phyloP scores from a whole-genome alignment of 345 rosid genomes.

The Durio zibethinus region DNA sequence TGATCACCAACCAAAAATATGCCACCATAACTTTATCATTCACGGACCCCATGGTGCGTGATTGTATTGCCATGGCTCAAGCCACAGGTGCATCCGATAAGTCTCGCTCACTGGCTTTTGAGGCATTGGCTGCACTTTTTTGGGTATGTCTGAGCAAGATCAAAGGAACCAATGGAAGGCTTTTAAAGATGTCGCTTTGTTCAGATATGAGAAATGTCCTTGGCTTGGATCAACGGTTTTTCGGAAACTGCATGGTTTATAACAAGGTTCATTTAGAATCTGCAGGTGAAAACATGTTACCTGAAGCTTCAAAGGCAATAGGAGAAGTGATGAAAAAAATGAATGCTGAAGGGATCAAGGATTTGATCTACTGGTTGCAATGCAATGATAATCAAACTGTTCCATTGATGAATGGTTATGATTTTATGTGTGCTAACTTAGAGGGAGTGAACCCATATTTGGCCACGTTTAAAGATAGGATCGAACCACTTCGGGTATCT shows the following conservation, averaged over 20 bases:
- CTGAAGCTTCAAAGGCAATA: constrained; percentile 37
- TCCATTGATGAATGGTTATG: constrained; percentile 31
- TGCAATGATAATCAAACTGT: not conserved
- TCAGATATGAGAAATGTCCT: constrained; percentile 46
- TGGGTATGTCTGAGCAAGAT: constrained; percentile 33
- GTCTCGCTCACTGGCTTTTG: not conserved
- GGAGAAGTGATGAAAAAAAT: constrained; percentile 32
- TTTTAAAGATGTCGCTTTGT: constrained; percentile 42
- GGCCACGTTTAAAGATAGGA: constrained; percentile 40
- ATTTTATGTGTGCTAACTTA: constrained; percentile 46
- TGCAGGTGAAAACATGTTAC: constrained; percentile 5
- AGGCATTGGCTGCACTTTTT: not conserved
- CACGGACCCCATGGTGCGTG: not conserved
- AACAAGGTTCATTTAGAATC: constrained; percentile 23
- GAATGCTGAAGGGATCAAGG: constrained; percentile 45
- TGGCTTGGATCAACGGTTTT: constrained; percentile 44
- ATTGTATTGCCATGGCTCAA: not conserved
- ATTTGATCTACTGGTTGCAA: constrained; percentile 59
- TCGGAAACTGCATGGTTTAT: constrained; percentile 70
- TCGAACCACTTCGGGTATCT: constrained; percentile 32
- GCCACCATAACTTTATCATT: not conserved
- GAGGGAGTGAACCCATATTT: constrained; percentile 35
- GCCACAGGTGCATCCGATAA: not conserved
- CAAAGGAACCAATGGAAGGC: too few relatives aligned
- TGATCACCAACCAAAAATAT: not conserved